Conservation (phyloP, 139 green algal species). For the Tetraselmis striata region DNA sequence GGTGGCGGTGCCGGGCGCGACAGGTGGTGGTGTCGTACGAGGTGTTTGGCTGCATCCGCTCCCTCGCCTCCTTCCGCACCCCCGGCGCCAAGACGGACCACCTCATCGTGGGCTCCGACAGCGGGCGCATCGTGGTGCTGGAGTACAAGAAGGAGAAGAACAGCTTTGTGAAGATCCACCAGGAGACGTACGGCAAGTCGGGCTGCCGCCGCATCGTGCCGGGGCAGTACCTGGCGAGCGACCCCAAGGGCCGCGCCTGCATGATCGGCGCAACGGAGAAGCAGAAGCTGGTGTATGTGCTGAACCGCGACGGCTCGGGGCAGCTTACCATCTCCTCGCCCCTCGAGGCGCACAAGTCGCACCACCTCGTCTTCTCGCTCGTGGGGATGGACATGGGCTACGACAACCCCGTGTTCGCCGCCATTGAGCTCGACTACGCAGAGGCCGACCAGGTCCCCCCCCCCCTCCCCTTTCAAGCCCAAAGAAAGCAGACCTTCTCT, state of each 20-base stretch:
- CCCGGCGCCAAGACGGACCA: slow-evolving; percentile 82
- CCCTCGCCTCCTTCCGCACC: slow-evolving; percentile 81
- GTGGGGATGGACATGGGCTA: slow-evolving; percentile 90
- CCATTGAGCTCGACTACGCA: slow-evolving; percentile 95
- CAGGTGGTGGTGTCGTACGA: slow-evolving; percentile 48
- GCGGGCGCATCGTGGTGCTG: slow-evolving; percentile 90
- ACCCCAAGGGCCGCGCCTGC: slow-evolving; percentile 90
- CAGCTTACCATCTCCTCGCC: slow-evolving; percentile 96
- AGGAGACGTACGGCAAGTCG: slow-evolving; percentile 95
- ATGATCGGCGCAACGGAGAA: slow-evolving; percentile 94
- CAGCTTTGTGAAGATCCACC: slow-evolving; percentile 83
- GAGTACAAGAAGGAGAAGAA: slow-evolving; percentile 83
- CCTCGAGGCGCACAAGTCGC: slow-evolving; percentile 93
- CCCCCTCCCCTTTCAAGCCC: not conserved
- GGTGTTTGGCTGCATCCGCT: slow-evolving; percentile 86
- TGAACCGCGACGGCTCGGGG: slow-evolving; percentile 89
- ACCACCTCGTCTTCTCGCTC: slow-evolving; percentile 77
- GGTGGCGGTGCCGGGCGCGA: no score
- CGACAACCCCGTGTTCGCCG: slow-evolving; percentile 97
- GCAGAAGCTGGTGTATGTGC: slow-evolving; percentile 98
- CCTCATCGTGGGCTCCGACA: slow-evolving; percentile 86
- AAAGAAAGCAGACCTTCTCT: no score
- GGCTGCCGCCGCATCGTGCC: slow-evolving; percentile 91
- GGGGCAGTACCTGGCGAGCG: slow-evolving; percentile 83
- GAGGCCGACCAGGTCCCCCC: slow-evolving; percentile 75